Evolutionary conservation across 805 yeast genomes (phyloP), one percentile per base, ranked within the genome.

Genomic region (Yarrowia deformans): DNA sequence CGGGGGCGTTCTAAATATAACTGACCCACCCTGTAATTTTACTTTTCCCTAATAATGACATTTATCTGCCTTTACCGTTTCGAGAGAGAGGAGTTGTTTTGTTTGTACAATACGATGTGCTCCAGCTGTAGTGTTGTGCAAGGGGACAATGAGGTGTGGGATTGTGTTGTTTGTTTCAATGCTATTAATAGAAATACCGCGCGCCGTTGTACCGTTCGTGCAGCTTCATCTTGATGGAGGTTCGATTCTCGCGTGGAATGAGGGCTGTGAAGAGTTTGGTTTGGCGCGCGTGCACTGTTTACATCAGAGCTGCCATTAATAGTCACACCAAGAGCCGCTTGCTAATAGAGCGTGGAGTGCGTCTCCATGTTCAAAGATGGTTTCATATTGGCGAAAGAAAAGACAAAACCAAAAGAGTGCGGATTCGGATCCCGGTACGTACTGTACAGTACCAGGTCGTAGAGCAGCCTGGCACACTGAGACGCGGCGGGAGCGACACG

Each of bases 1-100:
- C 7, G 48, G 23, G 29, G 48, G 49, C 49, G 10, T 39, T 29
- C 49, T 56, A 56, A 39, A 39, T 54, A 54, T 54, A 54, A 37
- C 34, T 7, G 19, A 34, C 55, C 55, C 35, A 48, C 54, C 10
- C 45, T 54, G 60, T 54, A 54, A 16, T 54, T 54, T 54, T 54
- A 54, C 18, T 14, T 52, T 52, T 43, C 23, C 29, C 9, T 43
- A 45, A 45, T 18, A 45, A 19, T 19, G 32, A 45, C 29, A 18
- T 19, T 23, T 45, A 45, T 45, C 49, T 18, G 14, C 19, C 3
- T 45, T 45, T 14, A 19, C 13, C 29, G 29, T 23, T 23, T 23
- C 29, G 29, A 23, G 29, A 2, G 29, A 23, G 29, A 2, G n/a
- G 29, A 23, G 29, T 23, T 23, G 29, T 18, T 6, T 45, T 45